These are phyloP conservation scores for Aspergillus texensis DNA, from an alignment of 2,329 filamentous ascomycete species.

Conservation along the genomic window DNA sequence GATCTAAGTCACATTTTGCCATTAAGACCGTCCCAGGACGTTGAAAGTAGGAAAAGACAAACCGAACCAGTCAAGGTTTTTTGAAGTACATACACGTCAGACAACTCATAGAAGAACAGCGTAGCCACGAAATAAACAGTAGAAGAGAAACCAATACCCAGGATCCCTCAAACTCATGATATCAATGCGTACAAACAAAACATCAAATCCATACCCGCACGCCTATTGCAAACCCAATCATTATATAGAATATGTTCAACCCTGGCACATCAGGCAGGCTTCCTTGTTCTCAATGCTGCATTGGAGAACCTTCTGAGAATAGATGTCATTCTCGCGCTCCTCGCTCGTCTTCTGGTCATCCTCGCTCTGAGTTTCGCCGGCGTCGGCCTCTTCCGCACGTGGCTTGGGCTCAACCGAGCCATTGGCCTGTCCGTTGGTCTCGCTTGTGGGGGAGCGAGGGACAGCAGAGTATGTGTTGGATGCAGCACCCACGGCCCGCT, in stretches of 20 bases:
- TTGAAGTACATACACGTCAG: background rate
- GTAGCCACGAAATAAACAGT: constrained; percentile 6
- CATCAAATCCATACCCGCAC: background rate
- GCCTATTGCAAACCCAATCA: constrained; percentile 1
- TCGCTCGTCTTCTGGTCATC: constrained; percentile 72
- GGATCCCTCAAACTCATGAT: constrained; percentile 38
- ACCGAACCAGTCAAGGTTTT: background rate
- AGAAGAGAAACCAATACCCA: constrained; percentile 1
- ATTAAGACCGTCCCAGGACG: background rate
- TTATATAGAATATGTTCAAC: constrained; percentile 54
- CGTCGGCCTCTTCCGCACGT: constrained; percentile 10
- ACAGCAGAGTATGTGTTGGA: constrained; percentile 62
- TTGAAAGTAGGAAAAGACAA: background rate
- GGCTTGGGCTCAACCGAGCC: background rate
- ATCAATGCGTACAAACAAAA: constrained; percentile 22
- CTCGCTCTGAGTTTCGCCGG: constrained; percentile 52
- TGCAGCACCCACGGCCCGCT: constrained; percentile 64
- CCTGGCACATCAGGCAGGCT: constrained; percentile 95
- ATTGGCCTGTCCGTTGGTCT: constrained; percentile 52
- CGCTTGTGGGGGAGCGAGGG: constrained; percentile 68
- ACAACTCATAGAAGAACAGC: constrained; percentile 14
- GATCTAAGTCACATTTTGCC: constrained; percentile 10
- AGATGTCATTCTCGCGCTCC: constrained; percentile 86
- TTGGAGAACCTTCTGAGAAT: constrained; percentile 84
- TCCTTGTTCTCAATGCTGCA: constrained; percentile 99